These are phyloP conservation scores for Saitozyma podzolica DNA, from an alignment of 768 basidiomycete genomes.

Conservation along the genomic window DNA sequence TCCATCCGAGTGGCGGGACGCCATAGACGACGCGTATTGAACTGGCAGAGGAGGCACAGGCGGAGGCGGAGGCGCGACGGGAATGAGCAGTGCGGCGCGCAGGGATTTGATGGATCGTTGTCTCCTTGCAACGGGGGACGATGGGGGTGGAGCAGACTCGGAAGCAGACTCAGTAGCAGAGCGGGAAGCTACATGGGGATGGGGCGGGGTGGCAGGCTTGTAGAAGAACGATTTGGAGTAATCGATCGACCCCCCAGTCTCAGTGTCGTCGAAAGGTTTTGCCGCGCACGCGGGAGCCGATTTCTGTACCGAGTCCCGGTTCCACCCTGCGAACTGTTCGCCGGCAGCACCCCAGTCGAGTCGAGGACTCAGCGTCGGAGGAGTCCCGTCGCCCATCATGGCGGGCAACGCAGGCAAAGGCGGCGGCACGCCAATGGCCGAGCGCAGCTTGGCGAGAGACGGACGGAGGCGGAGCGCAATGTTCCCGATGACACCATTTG, in stretches of 20 bases:
- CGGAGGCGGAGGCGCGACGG: slow-evolving; percentile 19
- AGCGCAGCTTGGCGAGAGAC: slow-evolving; percentile 25
- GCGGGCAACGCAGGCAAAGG: neutral
- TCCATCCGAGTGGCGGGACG: neutral
- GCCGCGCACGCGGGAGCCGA: neutral
- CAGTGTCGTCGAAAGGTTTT: neutral
- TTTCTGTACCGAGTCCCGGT: neutral
- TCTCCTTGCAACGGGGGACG: slow-evolving; percentile 7
- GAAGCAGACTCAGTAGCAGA: neutral
- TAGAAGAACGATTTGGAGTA: slow-evolving; percentile 52
- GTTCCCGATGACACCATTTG: neutral
- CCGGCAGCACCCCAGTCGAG: slow-evolving; percentile 34
- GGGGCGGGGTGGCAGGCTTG: slow-evolving; percentile 46
- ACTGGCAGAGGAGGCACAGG: slow-evolving; percentile 32
- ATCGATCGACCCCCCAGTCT: slow-evolving; percentile 26
- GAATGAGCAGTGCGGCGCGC: slow-evolving; percentile 35
- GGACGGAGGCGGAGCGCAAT: slow-evolving; percentile 26
- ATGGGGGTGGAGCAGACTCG: slow-evolving; percentile 2
- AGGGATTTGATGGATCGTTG: slow-evolving; percentile 49
- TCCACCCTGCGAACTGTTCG: slow-evolving; percentile 38
- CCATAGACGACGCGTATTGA: neutral
- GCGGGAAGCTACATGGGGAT: neutral
- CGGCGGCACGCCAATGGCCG: slow-evolving; percentile 2
- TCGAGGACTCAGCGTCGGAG: slow-evolving; percentile 20
- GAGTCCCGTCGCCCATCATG: slow-evolving; percentile 1